phyloP scores from a whole-genome alignment of 2,329 filamentous ascomycete species.

The Tolypocladium nubicola region DNA sequence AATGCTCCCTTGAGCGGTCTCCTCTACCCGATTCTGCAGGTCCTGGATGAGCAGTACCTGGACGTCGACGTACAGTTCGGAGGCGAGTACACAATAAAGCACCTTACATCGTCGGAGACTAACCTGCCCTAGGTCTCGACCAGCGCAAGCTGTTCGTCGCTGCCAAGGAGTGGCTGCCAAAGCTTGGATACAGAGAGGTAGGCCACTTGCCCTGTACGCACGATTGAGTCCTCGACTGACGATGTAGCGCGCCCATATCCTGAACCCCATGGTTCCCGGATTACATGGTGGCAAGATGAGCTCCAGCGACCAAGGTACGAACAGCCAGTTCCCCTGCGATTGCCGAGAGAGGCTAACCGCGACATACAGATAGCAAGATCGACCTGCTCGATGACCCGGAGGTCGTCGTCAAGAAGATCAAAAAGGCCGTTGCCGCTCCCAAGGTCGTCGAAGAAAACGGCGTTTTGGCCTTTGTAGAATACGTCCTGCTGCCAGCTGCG shows the following conservation, averaged over 20 bases:
- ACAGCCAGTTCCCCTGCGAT: not conserved
- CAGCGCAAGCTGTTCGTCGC: slow-evolving; percentile 84
- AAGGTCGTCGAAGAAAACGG: slow-evolving; percentile 76
- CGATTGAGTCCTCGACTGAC: not conserved
- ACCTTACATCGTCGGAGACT: not conserved
- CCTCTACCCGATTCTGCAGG: slow-evolving; percentile 53
- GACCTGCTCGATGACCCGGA: slow-evolving; percentile 80
- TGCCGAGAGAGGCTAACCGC: not conserved
- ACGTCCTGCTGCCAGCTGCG: slow-evolving; percentile 69
- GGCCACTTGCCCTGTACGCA: not conserved
- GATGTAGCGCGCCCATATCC: slow-evolving; percentile 24
- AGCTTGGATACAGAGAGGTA: slow-evolving; percentile 69
- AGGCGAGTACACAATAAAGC: slow-evolving; percentile 26
- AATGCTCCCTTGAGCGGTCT: slow-evolving; percentile 54
- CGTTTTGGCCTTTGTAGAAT: slow-evolving; percentile 76
- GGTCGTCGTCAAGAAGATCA: slow-evolving; percentile 67
- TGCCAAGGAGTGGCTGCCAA: slow-evolving; percentile 75
- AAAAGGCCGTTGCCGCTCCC: slow-evolving; percentile 73
- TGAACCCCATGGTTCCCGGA: slow-evolving; percentile 77
- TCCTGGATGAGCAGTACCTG: slow-evolving; percentile 82
- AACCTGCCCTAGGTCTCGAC: slow-evolving; percentile 41
- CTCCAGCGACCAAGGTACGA: slow-evolving; percentile 53
- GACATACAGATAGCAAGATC: slow-evolving; percentile 64
- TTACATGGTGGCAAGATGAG: slow-evolving; percentile 81
- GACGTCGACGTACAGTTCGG: slow-evolving; percentile 84